A percentile compares a stretch with the other conserved stretches of the same genome.
These are phyloP conservation scores for Boletus reticulatus DNA, from an alignment of 768 basidiomycete genomes.

Conservation along the genomic window DNA sequence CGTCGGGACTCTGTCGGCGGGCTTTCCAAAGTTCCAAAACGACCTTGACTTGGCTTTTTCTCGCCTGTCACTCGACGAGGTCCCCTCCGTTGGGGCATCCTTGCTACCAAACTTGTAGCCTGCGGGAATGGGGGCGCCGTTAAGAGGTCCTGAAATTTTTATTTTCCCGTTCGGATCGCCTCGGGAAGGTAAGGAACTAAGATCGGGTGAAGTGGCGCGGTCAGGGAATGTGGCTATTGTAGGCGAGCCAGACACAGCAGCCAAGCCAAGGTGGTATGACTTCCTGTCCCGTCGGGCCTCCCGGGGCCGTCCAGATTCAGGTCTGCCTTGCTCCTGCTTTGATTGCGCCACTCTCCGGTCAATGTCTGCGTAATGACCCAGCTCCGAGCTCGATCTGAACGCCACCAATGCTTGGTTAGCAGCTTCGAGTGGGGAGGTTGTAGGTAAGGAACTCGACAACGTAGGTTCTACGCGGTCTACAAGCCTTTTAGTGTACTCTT, in stretches of 20 bases:
- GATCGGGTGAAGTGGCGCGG: slow-evolving; percentile 46
- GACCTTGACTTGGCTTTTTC: slow-evolving; percentile 91
- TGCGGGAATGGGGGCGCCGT: slow-evolving; percentile 79
- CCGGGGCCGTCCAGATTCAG: slow-evolving; percentile 52
- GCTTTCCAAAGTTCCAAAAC: slow-evolving; percentile 90
- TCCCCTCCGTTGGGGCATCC: slow-evolving; percentile 48
- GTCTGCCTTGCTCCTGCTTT: slow-evolving; percentile 45
- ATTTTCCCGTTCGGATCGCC: slow-evolving; percentile 61
- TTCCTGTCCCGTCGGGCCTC: slow-evolving; percentile 54
- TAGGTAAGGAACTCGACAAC: slow-evolving; percentile 59
- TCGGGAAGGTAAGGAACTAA: slow-evolving; percentile 47
- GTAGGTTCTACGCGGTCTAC: slow-evolving; percentile 55
- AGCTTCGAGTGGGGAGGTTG: slow-evolving; percentile 43
- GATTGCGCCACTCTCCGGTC: slow-evolving; percentile 33
- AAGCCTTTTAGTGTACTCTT: slow-evolving; percentile 36
- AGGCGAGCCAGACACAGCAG: slow-evolving; percentile 49
- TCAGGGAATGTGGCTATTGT: slow-evolving; percentile 33
- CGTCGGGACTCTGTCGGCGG: slow-evolving; percentile 41
- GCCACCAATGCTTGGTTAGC: slow-evolving; percentile 29
- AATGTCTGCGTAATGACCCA: slow-evolving; percentile 77
- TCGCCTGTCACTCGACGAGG: slow-evolving; percentile 61
- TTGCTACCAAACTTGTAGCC: slow-evolving; percentile 91
- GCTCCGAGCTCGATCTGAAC: slow-evolving; percentile 71
- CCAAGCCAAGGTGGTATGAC: slow-evolving; percentile 61
- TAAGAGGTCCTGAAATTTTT: slow-evolving; percentile 88